Evolutionary conservation across 768 basidiomycete genomes (phyloP).

Genomic region (Chiua virens): DNA sequence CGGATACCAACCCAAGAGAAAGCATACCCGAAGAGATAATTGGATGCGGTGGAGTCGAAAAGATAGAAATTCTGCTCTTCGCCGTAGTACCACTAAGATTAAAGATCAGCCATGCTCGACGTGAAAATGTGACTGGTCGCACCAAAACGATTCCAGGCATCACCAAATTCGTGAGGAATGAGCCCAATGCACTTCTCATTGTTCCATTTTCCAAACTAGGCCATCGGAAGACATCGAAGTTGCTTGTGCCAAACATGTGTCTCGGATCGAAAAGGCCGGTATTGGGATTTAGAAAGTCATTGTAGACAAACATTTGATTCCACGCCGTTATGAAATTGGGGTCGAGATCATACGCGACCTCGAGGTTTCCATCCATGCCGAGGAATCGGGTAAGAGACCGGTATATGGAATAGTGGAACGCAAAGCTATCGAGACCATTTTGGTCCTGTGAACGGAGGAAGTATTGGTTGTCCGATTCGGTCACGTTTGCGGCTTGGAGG

Average conservation of each 20-base stretch:
- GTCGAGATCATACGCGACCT: conserved; percentile 84
- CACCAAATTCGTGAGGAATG: conserved; percentile 75
- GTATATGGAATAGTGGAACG: conserved; percentile 95
- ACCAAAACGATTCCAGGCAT: conserved; percentile 89
- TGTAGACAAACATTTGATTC: conserved; percentile 88
- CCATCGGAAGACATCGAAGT: conserved; percentile 96
- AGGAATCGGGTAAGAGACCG: conserved; percentile 84
- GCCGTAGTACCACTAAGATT: conserved; percentile 71
- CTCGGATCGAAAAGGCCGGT: conserved; percentile 71
- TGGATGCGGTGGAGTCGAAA: conserved; percentile 83
- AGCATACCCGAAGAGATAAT: conserved; percentile 85
- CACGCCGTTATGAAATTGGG: conserved; percentile 85
- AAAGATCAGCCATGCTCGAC: neutral
- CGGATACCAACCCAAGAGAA: neutral
- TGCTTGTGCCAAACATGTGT: conserved; percentile 91
- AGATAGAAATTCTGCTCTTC: conserved; percentile 92
- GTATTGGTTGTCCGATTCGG: conserved; percentile 60
- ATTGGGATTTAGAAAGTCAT: conserved; percentile 80
- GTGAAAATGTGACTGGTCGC: conserved; percentile 13
- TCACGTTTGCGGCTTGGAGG: conserved; percentile 65
- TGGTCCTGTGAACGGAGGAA: conserved; percentile 70
- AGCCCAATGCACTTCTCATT: conserved; percentile 69
- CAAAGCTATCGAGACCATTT: conserved; percentile 72
- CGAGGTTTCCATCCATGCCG: conserved; percentile 94
- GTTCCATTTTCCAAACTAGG: conserved; percentile 85